Base-by-base conservation (phyloP, 2,329 filamentous ascomycete species). In the Colletotrichum trifolii region DNA sequence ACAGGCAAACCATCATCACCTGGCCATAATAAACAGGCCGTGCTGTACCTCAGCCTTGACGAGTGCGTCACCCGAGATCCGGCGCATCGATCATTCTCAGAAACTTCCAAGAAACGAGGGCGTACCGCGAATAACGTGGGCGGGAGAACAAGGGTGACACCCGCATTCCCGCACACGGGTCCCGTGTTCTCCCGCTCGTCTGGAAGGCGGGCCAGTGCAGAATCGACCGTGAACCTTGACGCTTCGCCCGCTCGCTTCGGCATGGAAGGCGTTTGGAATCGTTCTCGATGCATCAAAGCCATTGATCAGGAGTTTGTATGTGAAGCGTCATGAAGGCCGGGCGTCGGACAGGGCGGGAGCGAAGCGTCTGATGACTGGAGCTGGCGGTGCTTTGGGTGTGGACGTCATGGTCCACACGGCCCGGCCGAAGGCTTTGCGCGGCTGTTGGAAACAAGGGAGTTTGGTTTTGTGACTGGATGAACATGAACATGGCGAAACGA, bases 171-270 rank as follows among this genome's bases (percentile, higher is more conserved):
- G 25, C 39, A 36, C 52, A 56, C 56, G 39, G 46, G 38, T 25
- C 39, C 50, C 25, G 46, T 49, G 35, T 62, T 62, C 58, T 62
- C 48, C 40, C 62, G 62, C 34, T 25, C 58, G 33, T 65, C 62
- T 65, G 48, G 58, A 65, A 65, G 11, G 25, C 17, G 25, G 46
- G 35, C 33, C 52, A 56, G 46, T 52, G 52, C 62, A 4, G 34
- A n/a, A 0, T 6, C 1, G 10, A 25, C 25, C 25, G 25, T 5
- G 25, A 25, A 25, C 25, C 25, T 25, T 25, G 25, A 25, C 25
- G 25, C 25, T 25, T 25, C 25, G 15, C n/a, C n/a, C 58, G 47
- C 36, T 53, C 35, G 49, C 56, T 46, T 35, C 35, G 58, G 53
- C 45, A 47, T 56, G 40, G 62, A 65, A 56, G 34, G 10, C 10